These are phyloP conservation scores for Chlamydomonas sphaeroides DNA, from an alignment of 139 green algal species.

Conservation along the genomic window DNA sequence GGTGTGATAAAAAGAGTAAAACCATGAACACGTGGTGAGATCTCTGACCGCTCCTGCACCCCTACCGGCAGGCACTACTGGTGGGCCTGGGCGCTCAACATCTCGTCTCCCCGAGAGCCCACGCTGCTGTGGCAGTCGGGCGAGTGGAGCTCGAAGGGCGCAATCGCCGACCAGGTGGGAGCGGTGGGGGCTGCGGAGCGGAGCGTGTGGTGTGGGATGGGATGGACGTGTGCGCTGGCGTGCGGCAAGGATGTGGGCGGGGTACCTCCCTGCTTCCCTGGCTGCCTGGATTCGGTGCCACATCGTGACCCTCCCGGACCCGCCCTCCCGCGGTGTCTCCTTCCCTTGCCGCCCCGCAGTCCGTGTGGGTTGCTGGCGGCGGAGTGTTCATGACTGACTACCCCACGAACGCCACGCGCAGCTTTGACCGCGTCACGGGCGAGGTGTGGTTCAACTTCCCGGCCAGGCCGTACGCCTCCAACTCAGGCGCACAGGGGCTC, in stretches of 20 bases:
- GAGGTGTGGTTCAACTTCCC: background rate
- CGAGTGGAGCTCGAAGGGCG: background rate
- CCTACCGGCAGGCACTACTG: slow-evolving; percentile 10
- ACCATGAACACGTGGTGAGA: too few species aligned
- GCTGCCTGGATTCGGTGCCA: too few species aligned
- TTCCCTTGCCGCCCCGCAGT: slow-evolving; percentile 7
- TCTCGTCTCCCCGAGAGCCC: background rate
- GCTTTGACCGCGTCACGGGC: background rate
- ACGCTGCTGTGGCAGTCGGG: background rate
- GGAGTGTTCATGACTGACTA: slow-evolving; percentile 22
- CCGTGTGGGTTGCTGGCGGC: background rate
- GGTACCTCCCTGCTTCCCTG: too few species aligned
- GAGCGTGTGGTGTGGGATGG: too few species aligned
- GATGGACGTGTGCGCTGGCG: too few species aligned
- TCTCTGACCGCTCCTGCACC: too few species aligned
- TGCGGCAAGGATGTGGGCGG: too few species aligned
- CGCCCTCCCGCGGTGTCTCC: too few species aligned
- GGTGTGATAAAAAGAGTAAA: too few species aligned
- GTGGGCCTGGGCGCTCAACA: slow-evolving; percentile 27
- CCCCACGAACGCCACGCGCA: slow-evolving; percentile 7
- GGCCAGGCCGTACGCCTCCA: background rate
- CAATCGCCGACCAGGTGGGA: background rate
- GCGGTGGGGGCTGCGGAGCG: too few species aligned
- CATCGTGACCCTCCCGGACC: too few species aligned
- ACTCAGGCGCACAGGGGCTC: background rate